Conservation (phyloP, 2,329 filamentous ascomycete genomes). For the Emergomyces orientalis region DNA sequence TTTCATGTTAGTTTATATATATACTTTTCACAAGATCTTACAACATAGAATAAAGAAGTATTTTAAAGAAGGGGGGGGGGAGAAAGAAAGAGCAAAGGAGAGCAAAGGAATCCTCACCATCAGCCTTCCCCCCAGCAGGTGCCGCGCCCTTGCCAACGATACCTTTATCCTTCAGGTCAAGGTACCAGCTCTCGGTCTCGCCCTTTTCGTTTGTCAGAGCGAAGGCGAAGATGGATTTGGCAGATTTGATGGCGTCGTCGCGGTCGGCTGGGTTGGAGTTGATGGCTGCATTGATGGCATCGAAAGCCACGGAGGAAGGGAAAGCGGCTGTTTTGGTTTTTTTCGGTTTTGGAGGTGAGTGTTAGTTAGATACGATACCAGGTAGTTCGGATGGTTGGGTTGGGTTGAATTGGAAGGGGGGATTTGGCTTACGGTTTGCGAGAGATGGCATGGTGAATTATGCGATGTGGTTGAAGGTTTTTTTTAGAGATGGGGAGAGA, state of each 20-base stretch:
- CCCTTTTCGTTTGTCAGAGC: conserved; percentile 79
- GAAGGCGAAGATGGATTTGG: conserved; percentile 80
- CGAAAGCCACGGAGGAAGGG: conserved; percentile 84
- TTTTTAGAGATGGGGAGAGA: not conserved
- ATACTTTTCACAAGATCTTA: no score
- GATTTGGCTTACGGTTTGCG: conserved; percentile 53
- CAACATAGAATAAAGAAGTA: not conserved
- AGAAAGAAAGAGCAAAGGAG: not conserved
- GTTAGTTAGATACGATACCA: not conserved
- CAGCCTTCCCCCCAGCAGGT: conserved; percentile 64
- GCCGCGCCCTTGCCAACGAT: conserved; percentile 65
- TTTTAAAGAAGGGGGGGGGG: not conserved
- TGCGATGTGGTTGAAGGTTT: conserved; percentile 9
- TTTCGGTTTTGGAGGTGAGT: conserved; percentile 7
- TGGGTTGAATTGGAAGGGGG: not conserved
- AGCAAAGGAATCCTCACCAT: conserved; percentile 48
- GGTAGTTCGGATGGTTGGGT: not conserved
- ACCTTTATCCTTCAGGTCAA: conserved; percentile 88
- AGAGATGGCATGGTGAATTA: conserved; percentile 52
- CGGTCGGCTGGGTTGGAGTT: conserved; percentile 59
- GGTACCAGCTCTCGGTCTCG: conserved; percentile 78
- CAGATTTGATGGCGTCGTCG: conserved; percentile 83
- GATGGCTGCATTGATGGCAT: conserved; percentile 69
- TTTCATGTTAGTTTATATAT: not conserved
- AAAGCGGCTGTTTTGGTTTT: conserved; percentile 54